Base-by-base conservation (phyloP, 140 eudicot genomes). In the Stevia rebaudiana region DNA sequence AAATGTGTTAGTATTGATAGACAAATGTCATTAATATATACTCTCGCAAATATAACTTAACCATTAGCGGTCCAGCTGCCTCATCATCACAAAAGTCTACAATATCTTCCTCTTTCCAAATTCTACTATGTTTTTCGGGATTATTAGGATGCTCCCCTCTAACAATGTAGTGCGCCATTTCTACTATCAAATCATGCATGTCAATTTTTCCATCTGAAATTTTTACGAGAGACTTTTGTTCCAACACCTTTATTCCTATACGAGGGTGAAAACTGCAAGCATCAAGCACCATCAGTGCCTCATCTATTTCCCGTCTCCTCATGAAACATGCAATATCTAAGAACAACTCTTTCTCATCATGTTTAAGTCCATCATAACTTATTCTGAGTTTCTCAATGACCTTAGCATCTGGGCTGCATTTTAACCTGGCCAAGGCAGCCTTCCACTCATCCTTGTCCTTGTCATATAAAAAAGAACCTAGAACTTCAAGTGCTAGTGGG, bases 121-220 rank as follows among this genome's bases (percentile, higher is more conserved):
- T 21, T 4, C 74, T 68, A 23, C 55, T 68, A 18, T 49, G 63
- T 11, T 51, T 49, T 37, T 37, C 69, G 2, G 42, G 69, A 37
- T 48, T 25, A 2, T 25, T 15, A 28, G 56, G 33, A 25, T 40
- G 41, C 41, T 54, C 56, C 42, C 65, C 73, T 36, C 44, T 64
- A 47, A 70, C 68, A 16, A 70, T 70, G 15, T 70, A 39, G 10
- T 24, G 61, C 18, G 69, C 76, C 76, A 70, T 60, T 70, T 70
- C 76, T 37, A 47, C 33, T 24, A 70, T 9, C 31, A 60, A 11
- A n/a, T 68, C 65, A 40, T 68, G 73, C 73, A 68, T 36, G 7
- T 70, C 76, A 46, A 59, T 39, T 5, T 0, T 23, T 10, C 42
- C 62, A 21, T 47, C 0, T 22, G 63, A 36, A 35, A 60, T 11